Percentiles rank a stretch among this genome's conserved stretches.
Evolutionary conservation across 2,329 filamentous ascomycete genomes (phyloP).

Genomic region (Fusarium sp.): DNA sequence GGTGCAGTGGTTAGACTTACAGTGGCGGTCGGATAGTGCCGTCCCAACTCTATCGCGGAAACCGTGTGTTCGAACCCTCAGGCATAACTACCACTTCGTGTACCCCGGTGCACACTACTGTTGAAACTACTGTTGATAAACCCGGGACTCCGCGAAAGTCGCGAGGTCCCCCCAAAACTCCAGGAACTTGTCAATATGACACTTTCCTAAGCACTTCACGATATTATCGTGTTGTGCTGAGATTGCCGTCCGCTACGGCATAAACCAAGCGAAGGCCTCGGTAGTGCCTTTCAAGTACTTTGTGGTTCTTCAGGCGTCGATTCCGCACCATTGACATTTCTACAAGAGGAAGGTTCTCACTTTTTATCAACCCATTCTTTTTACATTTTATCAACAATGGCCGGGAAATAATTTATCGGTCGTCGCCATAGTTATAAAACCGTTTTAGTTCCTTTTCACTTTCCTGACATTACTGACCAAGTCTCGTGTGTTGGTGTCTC

Average conservation of each 20-base stretch:
- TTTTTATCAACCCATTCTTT: constrained; percentile 4
- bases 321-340: too few species aligned
- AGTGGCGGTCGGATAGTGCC: too few species aligned
- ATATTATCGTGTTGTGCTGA: neutral
- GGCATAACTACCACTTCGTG: constrained; percentile 32
- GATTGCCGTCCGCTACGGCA: too few species aligned
- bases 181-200: too few species aligned
- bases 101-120: constrained; percentile 1
- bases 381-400: neutral
- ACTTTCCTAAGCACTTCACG: neutral
- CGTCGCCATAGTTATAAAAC: too few species aligned
- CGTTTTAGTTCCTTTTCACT: too few species aligned
- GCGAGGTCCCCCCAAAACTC: too few species aligned
- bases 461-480: too few species aligned
- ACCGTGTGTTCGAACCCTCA: constrained; percentile 26
- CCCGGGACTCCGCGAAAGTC: neutral
- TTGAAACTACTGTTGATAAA: neutral
- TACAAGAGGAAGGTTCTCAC: constrained; percentile 12
- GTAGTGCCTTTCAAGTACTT: constrained; percentile 36
- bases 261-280: constrained; percentile 5
- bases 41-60: too few species aligned
- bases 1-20: too few species aligned
- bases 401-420: neutral
- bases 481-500: too few species aligned
- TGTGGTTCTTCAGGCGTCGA: neutral